phyloP scores from a whole-genome alignment of 2,329 filamentous ascomycete genomes.

The Aspergillus luchuensis region DNA sequence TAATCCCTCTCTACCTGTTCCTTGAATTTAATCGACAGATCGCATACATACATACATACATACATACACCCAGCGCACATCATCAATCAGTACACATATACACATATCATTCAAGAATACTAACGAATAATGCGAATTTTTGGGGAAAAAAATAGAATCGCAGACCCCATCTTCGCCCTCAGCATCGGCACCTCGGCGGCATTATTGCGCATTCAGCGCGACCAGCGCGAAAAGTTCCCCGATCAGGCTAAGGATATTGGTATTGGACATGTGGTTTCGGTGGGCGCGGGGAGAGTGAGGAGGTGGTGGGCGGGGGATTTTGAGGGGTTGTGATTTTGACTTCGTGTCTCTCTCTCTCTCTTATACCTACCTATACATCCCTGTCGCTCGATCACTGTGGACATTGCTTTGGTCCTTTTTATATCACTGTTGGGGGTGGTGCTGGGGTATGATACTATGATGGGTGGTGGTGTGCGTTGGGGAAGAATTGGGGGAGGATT shows the following conservation, averaged over 20 bases:
- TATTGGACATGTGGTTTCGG: slow-evolving; percentile 31
- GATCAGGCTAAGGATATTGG: slow-evolving; percentile 38
- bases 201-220: slow-evolving; percentile 55
- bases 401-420: too few relatives aligned
- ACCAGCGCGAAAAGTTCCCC: slow-evolving; percentile 53
- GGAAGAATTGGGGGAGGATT: too few relatives aligned
- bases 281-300: slow-evolving; percentile 35
- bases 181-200: slow-evolving; percentile 56
- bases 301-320: slow-evolving; percentile 47
- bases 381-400: too few relatives aligned
- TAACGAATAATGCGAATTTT: background rate
- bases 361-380: too few relatives aligned
- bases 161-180: slow-evolving; percentile 57
- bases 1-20: too few relatives aligned
- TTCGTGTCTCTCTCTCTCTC: too few relatives aligned
- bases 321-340: slow-evolving; percentile 26
- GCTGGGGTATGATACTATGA: too few relatives aligned
- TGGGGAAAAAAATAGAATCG: slow-evolving; percentile 41
- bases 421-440: too few relatives aligned
- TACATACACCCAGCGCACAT: too few relatives aligned
- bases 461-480: too few relatives aligned
- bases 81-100: too few relatives aligned
- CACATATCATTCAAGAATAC: background rate
- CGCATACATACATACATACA: background rate
- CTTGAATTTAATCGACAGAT: too few relatives aligned